Evolutionary conservation across 23 red algal genomes (phyloP).

Genomic region (Pyropia haitanensis): DNA sequence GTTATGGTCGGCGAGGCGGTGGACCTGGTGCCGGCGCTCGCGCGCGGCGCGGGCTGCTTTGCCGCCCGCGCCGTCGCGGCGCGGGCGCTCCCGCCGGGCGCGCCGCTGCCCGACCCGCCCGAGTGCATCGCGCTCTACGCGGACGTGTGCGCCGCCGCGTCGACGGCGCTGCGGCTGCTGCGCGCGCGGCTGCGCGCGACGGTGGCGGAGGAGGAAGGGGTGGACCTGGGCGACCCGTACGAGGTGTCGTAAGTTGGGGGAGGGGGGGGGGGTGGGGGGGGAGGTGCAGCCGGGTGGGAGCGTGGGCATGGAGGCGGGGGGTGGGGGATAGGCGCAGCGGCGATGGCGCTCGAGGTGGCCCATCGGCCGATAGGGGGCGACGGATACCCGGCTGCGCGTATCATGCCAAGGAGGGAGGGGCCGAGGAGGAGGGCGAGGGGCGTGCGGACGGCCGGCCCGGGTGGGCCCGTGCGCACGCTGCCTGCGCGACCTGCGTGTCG

Average conservation of each 20-base stretch:
- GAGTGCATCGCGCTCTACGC: constrained; percentile 74
- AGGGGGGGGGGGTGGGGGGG: too few relatives aligned
- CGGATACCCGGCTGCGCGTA: too few relatives aligned
- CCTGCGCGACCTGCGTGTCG: too few relatives aligned
- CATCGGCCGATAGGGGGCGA: too few relatives aligned
- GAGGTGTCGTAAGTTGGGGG: constrained; percentile 26
- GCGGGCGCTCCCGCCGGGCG: constrained; percentile 8
- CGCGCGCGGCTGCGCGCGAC: constrained; percentile 36
- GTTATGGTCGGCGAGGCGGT: constrained; percentile 75
- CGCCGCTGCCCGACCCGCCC: constrained; percentile 22
- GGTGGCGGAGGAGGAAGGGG: constrained; percentile 27
- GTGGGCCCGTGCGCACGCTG: too few relatives aligned
- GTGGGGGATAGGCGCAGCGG: too few relatives aligned
- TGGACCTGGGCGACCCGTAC: constrained; percentile 54
- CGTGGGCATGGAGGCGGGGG: too few relatives aligned
- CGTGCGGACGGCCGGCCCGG: too few relatives aligned
- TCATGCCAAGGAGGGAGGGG: too few relatives aligned
- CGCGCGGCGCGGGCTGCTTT: constrained; percentile 30
- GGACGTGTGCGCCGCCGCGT: constrained; percentile 57
- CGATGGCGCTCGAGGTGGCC: too few relatives aligned
- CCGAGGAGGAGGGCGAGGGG: too few relatives aligned
- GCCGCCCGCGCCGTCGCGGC: neutral
- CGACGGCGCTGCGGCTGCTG: constrained; percentile 45
- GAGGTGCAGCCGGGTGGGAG: too few relatives aligned
- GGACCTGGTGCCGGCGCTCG: constrained; percentile 55